These are phyloP conservation scores for Fusarium papillatum DNA, from an alignment of 2,329 filamentous ascomycete genomes.

Conservation along the genomic window DNA sequence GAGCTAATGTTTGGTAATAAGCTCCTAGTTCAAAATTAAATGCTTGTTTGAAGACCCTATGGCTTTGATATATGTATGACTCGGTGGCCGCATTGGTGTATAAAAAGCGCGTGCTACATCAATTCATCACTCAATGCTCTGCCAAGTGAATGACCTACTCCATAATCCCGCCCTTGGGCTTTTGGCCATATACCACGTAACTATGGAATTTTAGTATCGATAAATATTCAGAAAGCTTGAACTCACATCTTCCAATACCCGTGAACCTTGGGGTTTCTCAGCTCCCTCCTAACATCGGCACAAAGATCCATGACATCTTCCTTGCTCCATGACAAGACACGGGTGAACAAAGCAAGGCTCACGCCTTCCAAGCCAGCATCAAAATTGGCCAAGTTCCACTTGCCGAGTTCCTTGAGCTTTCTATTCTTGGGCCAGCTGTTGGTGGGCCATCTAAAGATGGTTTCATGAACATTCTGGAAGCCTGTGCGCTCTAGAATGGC, in stretches of 20 bases:
- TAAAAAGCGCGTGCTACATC: not conserved
- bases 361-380: slow-evolving; percentile 17
- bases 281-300: slow-evolving; percentile 19
- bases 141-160: not conserved
- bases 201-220: not conserved
- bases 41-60: too few relatives aligned
- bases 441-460: slow-evolving; percentile 17
- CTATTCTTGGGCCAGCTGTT: slow-evolving; percentile 28
- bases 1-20: not conserved
- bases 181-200: not conserved
- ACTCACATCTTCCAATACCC: slow-evolving; percentile 30
- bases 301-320: slow-evolving; percentile 24
- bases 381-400: slow-evolving; percentile 22
- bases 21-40: not conserved
- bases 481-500: slow-evolving; percentile 6
- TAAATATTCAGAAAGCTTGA: not conserved
- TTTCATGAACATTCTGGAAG: not conserved
- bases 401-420: slow-evolving; percentile 24
- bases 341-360: slow-evolving; percentile 12
- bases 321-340: slow-evolving; percentile 14
- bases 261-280: slow-evolving; percentile 17
- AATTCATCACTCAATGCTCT: not conserved
- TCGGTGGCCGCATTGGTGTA: too few relatives aligned
- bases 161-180: not conserved
- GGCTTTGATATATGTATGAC: too few relatives aligned